phyloP scores from a whole-genome alignment of 2,329 filamentous ascomycete species.

The Colletotrichum sp. region DNA sequence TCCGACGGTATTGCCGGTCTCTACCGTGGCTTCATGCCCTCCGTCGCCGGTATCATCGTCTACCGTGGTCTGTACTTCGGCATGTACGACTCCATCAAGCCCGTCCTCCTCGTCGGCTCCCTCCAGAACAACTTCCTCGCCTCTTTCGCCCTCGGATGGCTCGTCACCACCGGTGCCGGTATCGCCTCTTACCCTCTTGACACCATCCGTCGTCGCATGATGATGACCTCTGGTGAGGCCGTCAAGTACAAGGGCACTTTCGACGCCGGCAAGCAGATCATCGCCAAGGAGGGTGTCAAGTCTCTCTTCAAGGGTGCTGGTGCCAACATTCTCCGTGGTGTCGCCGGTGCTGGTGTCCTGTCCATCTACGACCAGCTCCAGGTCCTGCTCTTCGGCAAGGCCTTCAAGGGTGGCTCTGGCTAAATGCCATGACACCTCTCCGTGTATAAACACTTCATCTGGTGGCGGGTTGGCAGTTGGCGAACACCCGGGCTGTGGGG shows the following conservation, averaged over 20 bases:
- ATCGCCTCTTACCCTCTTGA: slow-evolving; percentile 99
- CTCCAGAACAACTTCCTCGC: slow-evolving; percentile 99
- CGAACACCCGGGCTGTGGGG: slow-evolving; percentile 39
- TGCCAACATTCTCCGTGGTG: slow-evolving; percentile 99
- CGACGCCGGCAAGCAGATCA: slow-evolving; percentile 94
- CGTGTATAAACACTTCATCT: slow-evolving; percentile 46
- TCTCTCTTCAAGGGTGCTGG: slow-evolving; percentile 99
- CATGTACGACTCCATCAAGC: slow-evolving; percentile 99
- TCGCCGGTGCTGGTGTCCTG: slow-evolving; percentile 99
- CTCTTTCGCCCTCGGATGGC: slow-evolving; percentile 98
- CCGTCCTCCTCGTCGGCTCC: slow-evolving; percentile 87
- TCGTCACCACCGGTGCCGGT: slow-evolving; percentile 99
- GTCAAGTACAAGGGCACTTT: slow-evolving; percentile 99
- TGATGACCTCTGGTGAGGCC: slow-evolving; percentile 98
- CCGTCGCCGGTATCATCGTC: slow-evolving; percentile 98
- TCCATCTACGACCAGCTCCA: slow-evolving; percentile 99
- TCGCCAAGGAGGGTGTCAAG: slow-evolving; percentile 96
- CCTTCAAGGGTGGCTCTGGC: slow-evolving; percentile 78
- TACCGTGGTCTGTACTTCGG: slow-evolving; percentile 99
- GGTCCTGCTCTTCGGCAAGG: slow-evolving; percentile 99
- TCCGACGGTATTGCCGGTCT: slow-evolving; percentile 99
- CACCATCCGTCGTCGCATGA: slow-evolving; percentile 99
- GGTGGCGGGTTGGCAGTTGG: slow-evolving; percentile 33
- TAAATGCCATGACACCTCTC: slow-evolving; percentile 44
- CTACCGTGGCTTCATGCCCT: slow-evolving; percentile 99